These are phyloP conservation scores for Glutinoglossum americanum DNA, from an alignment of 495 filamentous ascomycete species.

Conservation along the genomic window DNA sequence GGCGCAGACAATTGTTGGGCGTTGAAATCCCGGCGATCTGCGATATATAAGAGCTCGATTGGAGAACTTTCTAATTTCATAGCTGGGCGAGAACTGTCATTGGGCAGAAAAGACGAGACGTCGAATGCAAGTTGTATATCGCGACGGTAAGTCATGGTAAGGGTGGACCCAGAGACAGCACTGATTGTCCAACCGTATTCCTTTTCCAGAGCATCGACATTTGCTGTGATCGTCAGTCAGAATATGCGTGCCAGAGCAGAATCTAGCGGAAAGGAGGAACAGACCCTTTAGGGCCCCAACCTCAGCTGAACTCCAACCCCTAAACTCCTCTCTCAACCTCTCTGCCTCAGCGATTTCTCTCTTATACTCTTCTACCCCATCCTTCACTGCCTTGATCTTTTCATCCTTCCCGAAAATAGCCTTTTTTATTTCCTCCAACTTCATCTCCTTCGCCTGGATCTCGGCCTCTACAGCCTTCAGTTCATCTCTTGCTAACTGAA, in stretches of 20 bases:
- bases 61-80: conserved; percentile 10
- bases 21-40: conserved; percentile 25
- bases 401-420: conserved; percentile 41
- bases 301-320: conserved; percentile 70
- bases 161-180: conserved; percentile 32
- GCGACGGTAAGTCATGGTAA: conserved; percentile 59
- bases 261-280: conserved; percentile 7
- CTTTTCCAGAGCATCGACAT: conserved; percentile 43
- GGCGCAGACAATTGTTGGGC: conserved; percentile 25
- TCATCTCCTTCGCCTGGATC: conserved; percentile 40
- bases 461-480: conserved; percentile 42
- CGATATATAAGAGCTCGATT: conserved; percentile 33
- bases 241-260: neutral
- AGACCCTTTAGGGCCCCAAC: conserved; percentile 51
- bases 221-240: conserved; percentile 23
- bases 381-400: conserved; percentile 32
- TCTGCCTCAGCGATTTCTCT: conserved; percentile 69
- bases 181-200: conserved; percentile 59
- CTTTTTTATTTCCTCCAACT: conserved; percentile 39
- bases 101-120: conserved; percentile 30
- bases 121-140: conserved; percentile 64
- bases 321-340: conserved; percentile 61
- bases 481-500: conserved; percentile 41
- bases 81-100: neutral
- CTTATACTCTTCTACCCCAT: conserved; percentile 43